Base-by-base conservation (phyloP, 495 filamentous ascomycete genomes). In the Letharia columbiana region DNA sequence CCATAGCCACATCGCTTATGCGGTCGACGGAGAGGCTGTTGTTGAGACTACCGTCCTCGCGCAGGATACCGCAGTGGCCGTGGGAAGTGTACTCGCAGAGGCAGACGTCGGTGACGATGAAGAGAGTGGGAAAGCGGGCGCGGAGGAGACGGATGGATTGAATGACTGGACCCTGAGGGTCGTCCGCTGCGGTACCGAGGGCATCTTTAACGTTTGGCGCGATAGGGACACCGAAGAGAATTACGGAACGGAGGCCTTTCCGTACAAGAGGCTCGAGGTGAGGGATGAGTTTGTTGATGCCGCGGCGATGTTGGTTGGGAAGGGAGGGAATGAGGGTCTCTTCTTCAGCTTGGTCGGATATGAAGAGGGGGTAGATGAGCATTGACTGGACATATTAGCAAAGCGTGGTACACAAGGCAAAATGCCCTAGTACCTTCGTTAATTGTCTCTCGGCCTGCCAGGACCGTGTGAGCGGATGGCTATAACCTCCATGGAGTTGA, bases 21-120 rank as follows among this genome's bases (percentile, higher is more conserved):
- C 94, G 87, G 68, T 97, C 91, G 41, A 97, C 91, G 42, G 91
- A 95, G 59, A 93, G 83, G 39, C 84, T 82, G 74, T 98, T 98
- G 82, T 98, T 96, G 40, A 98, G 83, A 65, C 84, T 88, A 50
- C 91, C 92, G 74, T 98, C 94, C 69, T 96, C 90, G 54, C 90
- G 83, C 35, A 98, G 81, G 68, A 98, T 96, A 56, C 95, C 94
- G 74, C 94, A 98, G 78, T 98, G 94, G 56, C 94, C 94, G 73
- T 98, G 94, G n/a, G 90, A 93, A 10, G 94, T 98, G 77, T 98
- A 98, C 76, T 98, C 94, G 81, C 94, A 98, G 6, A 98, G 87
- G 74, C 94, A 98, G 59, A 98, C 94, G 76, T 98, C 94, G 45
- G 87, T 84, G 61, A 88, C 86, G 70, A 98, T 88, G 76, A 94